A percentile compares a stretch with the other conserved stretches of the same genome.
Conservation (phyloP, 2,329 filamentous ascomycete genomes). For the Botrytis sinoallii region DNA sequence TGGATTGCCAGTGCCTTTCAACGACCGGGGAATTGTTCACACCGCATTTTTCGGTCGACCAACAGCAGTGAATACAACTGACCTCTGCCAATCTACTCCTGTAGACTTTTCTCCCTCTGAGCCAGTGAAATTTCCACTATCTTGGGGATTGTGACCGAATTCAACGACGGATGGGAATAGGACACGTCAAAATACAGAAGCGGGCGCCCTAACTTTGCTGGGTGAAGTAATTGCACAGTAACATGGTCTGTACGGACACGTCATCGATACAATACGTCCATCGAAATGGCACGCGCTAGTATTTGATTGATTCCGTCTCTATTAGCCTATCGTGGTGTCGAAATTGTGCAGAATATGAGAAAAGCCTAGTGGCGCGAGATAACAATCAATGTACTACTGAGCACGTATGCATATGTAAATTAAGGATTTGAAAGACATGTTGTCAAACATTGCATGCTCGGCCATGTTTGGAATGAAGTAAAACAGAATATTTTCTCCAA, state of each 20-base stretch:
- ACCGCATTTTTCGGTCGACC: background rate
- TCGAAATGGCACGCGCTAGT: background rate
- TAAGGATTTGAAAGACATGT: no score
- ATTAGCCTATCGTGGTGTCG: background rate
- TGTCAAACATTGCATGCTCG: background rate
- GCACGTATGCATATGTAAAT: background rate
- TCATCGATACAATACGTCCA: background rate
- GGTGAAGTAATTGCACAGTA: background rate
- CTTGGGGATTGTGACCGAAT: background rate
- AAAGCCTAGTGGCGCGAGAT: background rate
- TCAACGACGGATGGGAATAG: background rate
- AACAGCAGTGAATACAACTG: background rate
- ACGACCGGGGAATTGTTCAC: background rate
- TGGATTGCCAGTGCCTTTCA: background rate
- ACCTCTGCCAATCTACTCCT: background rate
- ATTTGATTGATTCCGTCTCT: background rate
- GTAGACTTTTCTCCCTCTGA: rapidly evolving
- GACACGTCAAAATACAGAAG: background rate
- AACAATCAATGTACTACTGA: background rate
- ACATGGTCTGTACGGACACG: background rate
- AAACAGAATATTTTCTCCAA: background rate
- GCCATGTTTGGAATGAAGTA: background rate
- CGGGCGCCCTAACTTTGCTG: background rate
- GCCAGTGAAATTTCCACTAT: background rate
- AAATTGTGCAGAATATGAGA: background rate